Evolutionary conservation across 768 basidiomycete genomes (phyloP), one percentile per base, ranked within the genome.

Genomic region (Sarcodon sp.): DNA sequence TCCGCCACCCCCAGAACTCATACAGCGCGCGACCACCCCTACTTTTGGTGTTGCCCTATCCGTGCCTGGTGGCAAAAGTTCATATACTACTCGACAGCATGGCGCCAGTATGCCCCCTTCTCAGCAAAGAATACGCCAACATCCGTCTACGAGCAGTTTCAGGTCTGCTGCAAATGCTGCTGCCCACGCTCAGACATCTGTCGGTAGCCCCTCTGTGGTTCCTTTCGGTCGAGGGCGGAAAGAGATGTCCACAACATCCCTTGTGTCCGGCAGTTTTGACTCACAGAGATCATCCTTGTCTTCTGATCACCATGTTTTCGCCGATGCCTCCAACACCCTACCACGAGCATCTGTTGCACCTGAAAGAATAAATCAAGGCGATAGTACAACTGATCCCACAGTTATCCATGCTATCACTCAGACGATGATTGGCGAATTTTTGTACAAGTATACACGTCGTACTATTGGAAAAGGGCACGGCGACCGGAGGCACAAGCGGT

Each of bases 381-480:
- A 56, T 33, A 72, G 69, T 41, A 67, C 81, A 15, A 96, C 94
- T 27, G 94, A 99, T 59, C 93, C 92, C 3, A 67, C 72, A 2
- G 68, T 96, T 58, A 96, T 98, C 54, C 94, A 97, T 61, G 86
- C 93, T 1, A 97, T 98, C 56, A 99, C 96, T 12, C 94, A 98
- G 71, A 96, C 93, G 18, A 99, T 99, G 96, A 98, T 98, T 55
- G 94, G 96, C 45, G 94, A 98, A 70, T 97, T 92, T 66, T 64
- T 99, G 68, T 89, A 87, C 76, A 98, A 98, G 71, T 97, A 99
- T 66, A 97, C 94, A 7, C 75, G 94, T 46, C 76, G 79, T 49
- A 67, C 87, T 13, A 79, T 98, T 57, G 90, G 92, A 18, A 93
- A 87, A 64, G 92, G 90, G 10, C 77, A 91, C 61, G 88, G 88